phyloP scores from a whole-genome alignment of 208 protist species.

The Crithidia brevicula region DNA sequence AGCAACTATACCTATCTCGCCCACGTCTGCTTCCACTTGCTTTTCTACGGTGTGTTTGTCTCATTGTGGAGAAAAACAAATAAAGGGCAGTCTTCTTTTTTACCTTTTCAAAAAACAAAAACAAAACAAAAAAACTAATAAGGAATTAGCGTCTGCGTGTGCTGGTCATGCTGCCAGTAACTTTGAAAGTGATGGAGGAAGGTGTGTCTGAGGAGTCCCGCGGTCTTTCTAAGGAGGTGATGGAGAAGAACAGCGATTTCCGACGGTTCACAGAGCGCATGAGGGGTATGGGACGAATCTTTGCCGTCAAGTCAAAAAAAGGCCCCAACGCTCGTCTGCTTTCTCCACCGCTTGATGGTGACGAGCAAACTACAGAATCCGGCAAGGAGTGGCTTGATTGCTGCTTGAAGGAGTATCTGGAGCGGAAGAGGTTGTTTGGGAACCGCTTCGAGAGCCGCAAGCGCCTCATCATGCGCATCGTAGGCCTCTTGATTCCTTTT shows the following conservation, averaged over 20 bases:
- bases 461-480: slow-evolving; percentile 30
- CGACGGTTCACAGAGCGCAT: slow-evolving; percentile 35
- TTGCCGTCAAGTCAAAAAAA: slow-evolving; percentile 27
- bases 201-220: background rate
- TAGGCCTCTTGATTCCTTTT: slow-evolving; percentile 30
- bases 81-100: too few species aligned
- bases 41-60: too few species aligned
- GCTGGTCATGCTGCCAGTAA: slow-evolving; percentile 3
- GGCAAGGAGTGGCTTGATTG: slow-evolving; percentile 58
- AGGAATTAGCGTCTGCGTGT: too few species aligned
- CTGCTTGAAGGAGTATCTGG: slow-evolving; percentile 75
- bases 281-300: slow-evolving; percentile 24
- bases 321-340: slow-evolving; percentile 7
- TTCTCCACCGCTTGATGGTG: slow-evolving; percentile 9
- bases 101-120: too few species aligned
- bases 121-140: too few species aligned
- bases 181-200: slow-evolving; percentile 4
- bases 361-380: background rate
- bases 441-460: slow-evolving; percentile 26
- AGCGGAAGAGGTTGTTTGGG: slow-evolving; percentile 54
- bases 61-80: too few species aligned
- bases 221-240: slow-evolving; percentile 18
- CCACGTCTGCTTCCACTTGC: too few species aligned
- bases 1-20: too few species aligned
- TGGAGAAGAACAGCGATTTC: slow-evolving; percentile 38